These are phyloP conservation scores for Sclerotinia borealis DNA, from an alignment of 2,329 filamentous ascomycete genomes.

Conservation along the genomic window DNA sequence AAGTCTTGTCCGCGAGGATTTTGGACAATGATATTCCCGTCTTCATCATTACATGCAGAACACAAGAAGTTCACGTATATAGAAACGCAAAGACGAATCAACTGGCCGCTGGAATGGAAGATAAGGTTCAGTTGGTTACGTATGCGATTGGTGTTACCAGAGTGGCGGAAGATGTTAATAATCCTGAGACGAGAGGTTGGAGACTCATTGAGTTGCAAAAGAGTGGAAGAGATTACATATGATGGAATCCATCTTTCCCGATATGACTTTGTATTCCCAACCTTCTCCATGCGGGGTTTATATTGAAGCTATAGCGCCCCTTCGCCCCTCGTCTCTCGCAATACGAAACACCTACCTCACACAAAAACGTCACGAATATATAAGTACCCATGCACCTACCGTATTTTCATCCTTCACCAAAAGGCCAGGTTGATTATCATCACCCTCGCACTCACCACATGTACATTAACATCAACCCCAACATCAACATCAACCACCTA, in stretches of 20 bases:
- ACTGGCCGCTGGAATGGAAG: constrained; percentile 94
- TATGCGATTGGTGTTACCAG: constrained; percentile 96
- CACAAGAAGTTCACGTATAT: constrained; percentile 97
- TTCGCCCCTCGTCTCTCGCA: not conserved
- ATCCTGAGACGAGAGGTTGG: constrained; percentile 95
- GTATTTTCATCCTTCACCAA: not conserved
- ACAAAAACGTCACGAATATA: no score
- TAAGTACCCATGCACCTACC: no score
- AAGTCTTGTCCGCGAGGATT: constrained; percentile 75
- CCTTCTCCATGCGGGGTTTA: not conserved
- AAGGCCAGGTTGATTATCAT: not conserved
- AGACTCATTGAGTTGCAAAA: constrained; percentile 98
- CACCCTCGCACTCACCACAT: not conserved
- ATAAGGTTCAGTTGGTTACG: constrained; percentile 95
- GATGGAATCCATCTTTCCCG: constrained; percentile 30
- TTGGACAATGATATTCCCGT: constrained; percentile 86
- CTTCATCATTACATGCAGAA: constrained; percentile 93
- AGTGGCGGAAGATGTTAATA: constrained; percentile 90
- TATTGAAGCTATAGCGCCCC: not conserved
- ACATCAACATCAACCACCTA: not conserved
- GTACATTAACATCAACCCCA: not conserved
- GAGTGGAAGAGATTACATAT: constrained; percentile 86
- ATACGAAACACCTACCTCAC: not conserved
- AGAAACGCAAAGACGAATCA: constrained; percentile 83
- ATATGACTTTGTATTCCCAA: not conserved